Conservation (phyloP, 108 stramenopile species). For the Skeletonema costatum region DNA sequence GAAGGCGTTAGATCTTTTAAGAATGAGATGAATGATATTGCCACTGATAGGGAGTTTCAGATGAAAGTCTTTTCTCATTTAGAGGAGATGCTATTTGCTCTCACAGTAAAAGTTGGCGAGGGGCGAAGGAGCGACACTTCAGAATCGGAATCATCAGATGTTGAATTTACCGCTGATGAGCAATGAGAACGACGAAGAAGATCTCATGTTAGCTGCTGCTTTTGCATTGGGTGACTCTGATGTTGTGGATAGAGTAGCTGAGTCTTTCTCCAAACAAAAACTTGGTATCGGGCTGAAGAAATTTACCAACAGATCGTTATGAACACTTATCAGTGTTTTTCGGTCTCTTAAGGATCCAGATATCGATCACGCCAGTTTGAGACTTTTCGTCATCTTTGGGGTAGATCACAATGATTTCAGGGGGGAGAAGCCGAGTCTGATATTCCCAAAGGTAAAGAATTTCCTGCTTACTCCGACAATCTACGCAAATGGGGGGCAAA, state of each 20-base stretch:
- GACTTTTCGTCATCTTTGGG: not conserved
- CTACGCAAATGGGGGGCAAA: not conserved
- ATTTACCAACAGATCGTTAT: not conserved
- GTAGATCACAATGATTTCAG: not conserved
- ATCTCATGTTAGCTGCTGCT: constrained; percentile 7
- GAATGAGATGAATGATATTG: not conserved
- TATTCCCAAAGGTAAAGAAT: not conserved
- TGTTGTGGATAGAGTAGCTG: constrained; percentile 1
- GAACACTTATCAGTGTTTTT: constrained; percentile 4
- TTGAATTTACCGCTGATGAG: constrained; percentile 7
- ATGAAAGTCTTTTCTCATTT: not conserved
- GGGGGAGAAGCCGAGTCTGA: not conserved
- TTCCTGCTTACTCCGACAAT: not conserved
- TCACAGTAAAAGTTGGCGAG: not conserved
- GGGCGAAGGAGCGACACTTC: not conserved
- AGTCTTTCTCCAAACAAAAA: constrained; percentile 2
- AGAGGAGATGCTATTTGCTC: not conserved
- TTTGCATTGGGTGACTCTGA: constrained; percentile 1
- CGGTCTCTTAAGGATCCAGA: not conserved
- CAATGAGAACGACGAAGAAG: not conserved
- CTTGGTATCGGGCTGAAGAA: constrained; percentile 4
- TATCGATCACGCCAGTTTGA: not conserved
- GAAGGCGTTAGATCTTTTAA: not conserved
- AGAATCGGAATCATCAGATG: not conserved
- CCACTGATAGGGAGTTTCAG: not conserved